phyloP scores from a whole-genome alignment of 140 eudicot genomes.

The Flaveria floridana region DNA sequence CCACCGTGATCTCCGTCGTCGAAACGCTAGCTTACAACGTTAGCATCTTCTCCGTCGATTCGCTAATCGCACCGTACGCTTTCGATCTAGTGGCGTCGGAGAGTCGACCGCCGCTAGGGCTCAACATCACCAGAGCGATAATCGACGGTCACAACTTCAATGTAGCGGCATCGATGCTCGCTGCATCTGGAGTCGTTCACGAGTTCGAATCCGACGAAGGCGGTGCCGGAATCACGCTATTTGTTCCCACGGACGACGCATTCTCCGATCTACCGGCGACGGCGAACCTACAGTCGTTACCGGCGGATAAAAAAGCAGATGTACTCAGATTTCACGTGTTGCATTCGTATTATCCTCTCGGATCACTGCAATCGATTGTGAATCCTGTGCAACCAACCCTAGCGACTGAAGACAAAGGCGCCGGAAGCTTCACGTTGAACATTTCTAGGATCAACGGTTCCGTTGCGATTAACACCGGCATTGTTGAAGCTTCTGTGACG shows the following conservation, averaged over 20 bases:
- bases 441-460: slow-evolving; percentile 75
- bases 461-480: slow-evolving; percentile 75
- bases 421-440: slow-evolving; percentile 78
- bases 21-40: slow-evolving; percentile 49
- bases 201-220: slow-evolving; percentile 76
- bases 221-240: slow-evolving; percentile 88
- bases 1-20: slow-evolving; percentile 43
- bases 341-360: slow-evolving; percentile 84
- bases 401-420: slow-evolving; percentile 82
- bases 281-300: slow-evolving; percentile 58
- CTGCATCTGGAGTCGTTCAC: slow-evolving; percentile 74
- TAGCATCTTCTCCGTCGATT: slow-evolving; percentile 46
- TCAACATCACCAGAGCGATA: slow-evolving; percentile 64
- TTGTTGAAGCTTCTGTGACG: slow-evolving; percentile 62
- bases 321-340: slow-evolving; percentile 53
- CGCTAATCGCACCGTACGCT: slow-evolving; percentile 52
- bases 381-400: slow-evolving; percentile 86
- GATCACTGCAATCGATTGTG: slow-evolving; percentile 75
- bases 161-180: slow-evolving; percentile 74
- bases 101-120: slow-evolving; percentile 67
- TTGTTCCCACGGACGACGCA: slow-evolving; percentile 83
- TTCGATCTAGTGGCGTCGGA: slow-evolving; percentile 75
- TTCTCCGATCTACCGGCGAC: slow-evolving; percentile 65
- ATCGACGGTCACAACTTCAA: slow-evolving; percentile 81
- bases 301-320: slow-evolving; percentile 73